Evolutionary conservation across 768 basidiomycete species (phyloP), one percentile per base, ranked within the genome.

Genomic region (Lactarius deliciosus): DNA sequence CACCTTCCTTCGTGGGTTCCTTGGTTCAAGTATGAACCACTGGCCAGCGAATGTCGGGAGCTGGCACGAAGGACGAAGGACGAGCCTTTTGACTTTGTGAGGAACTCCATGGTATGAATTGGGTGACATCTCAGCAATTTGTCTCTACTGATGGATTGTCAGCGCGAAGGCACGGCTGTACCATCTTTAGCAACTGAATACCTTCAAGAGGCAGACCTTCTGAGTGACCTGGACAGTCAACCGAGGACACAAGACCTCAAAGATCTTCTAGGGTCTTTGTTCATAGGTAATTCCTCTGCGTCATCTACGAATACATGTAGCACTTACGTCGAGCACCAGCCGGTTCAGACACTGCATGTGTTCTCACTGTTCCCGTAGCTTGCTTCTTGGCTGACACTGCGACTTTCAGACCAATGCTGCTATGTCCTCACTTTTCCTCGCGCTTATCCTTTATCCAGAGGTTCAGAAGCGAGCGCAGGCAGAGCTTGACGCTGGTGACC

Each of bases 381-480:
- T 15, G 11, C 2, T 18, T 28, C 30, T 13, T 20, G 20, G 8
- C 43, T 60, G 7, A 64, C 40, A 5, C 34, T n/a, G 8, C 9
- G 8, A 20, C 5, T 41, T 30, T 10, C 16, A 69, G 68, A 63
- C 50, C n/a, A 34, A 50, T 28, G 56, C 65, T 2, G 20, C 68
- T 22, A 34, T 74, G 10, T 25, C 57, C 5, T 71, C 76, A 4
- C 72, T 76, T 57, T 68, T 76, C 50, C 67, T 74, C 2, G 73
- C 72, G 11, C 73, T 75, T 69, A 55, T 68, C 13, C 63, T 73
- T 30, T 62, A 73, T 60, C 75, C 74, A 11, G 72, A 73, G 3
- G 61, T 74, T 2, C 71, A 74, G 50, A 53, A 62, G 9, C 65
- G 57, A 22, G 68, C 68, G 15, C 68, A 77, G 64, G 69, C 45